Evolutionary conservation across 257 asterid genomes (phyloP), one percentile per base, ranked within the genome.

Genomic region (Primulina tabacum): DNA sequence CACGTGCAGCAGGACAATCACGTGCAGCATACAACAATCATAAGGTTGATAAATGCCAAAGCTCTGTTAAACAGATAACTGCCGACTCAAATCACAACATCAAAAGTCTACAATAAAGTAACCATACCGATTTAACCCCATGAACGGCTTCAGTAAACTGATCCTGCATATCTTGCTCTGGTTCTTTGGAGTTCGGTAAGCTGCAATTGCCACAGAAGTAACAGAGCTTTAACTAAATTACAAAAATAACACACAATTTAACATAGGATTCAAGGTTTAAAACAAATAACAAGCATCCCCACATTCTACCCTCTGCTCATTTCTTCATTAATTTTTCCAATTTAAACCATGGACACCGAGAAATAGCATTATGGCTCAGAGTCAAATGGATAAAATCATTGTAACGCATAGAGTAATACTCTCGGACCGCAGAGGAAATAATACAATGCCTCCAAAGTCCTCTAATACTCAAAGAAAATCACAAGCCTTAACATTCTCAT

Each of bases 151-250:
- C 85, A 10, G 70, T 63, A 52, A 71, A 70, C 65, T 56, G 79
- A 72, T 53, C 73, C 69, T 50, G 33, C 50, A 37, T 70, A 37
- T 81, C 72, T 66, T 80, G 88, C 61, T 60, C 71, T 17, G 63
- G 18, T 62, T 69, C 81, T 69, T 61, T 64, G 62, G 73, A 73
- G 68, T 73, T 82, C 1, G 86, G 86, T 63, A 81, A 78, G 74
- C 89, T 84, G 79, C 52, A 75, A 77, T 66, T 68, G 61, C 65
- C 71, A 60, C 52, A 60, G 47, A 64, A 52, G 53, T 63, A 62
- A 35, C 47, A 53, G 69, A 63, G 3, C 30, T 75, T 60, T 14
- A 65, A 34, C 24, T 65, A 34, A 67, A 29, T 37, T 67, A n/a
- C n/a, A 52, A 53, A 75, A 37, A 24, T 57, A 16, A 38, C 29